Percentiles rank a stretch among this genome's conserved stretches.
Evolutionary conservation across 108 stramenopile species (phyloP).

Genomic region (Pseudonitzschia multistriata): DNA sequence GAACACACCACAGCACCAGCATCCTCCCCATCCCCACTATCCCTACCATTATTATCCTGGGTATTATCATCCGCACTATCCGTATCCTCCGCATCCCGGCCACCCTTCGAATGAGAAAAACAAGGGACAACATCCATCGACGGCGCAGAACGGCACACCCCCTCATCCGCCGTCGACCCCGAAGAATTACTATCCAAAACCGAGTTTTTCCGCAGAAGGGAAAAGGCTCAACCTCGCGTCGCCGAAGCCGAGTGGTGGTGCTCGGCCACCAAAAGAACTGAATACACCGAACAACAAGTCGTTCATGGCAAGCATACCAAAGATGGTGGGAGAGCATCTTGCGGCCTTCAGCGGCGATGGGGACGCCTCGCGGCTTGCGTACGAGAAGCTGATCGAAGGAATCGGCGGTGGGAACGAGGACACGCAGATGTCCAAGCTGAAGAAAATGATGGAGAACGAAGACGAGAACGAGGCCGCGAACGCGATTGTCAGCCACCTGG

Average conservation of each 20-base stretch:
- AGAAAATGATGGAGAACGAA: conserved; percentile 43
- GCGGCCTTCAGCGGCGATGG: neutral
- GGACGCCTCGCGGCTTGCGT: conserved; percentile 20
- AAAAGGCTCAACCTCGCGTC: neutral
- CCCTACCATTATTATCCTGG: neutral
- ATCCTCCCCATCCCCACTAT: neutral
- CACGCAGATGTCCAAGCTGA: conserved; percentile 42
- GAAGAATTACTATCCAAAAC: neutral
- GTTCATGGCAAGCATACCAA: neutral
- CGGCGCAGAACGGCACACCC: neutral
- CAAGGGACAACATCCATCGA: neutral
- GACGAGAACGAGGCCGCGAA: conserved; percentile 28
- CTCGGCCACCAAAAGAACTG: neutral
- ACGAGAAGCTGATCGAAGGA: conserved; percentile 29
- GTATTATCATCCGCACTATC: neutral
- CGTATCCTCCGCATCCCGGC: neutral
- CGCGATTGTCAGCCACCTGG: conserved; percentile 23
- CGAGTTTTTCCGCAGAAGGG: neutral
- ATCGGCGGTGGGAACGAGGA: conserved; percentile 8
- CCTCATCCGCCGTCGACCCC: neutral
- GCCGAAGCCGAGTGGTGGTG: neutral
- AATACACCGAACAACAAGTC: neutral
- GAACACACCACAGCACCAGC: neutral
- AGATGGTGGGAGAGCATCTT: neutral
- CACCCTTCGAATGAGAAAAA: neutral